These are phyloP conservation scores for Colletotrichum horii DNA, from an alignment of 2,329 filamentous ascomycete genomes.

Conservation along the genomic window DNA sequence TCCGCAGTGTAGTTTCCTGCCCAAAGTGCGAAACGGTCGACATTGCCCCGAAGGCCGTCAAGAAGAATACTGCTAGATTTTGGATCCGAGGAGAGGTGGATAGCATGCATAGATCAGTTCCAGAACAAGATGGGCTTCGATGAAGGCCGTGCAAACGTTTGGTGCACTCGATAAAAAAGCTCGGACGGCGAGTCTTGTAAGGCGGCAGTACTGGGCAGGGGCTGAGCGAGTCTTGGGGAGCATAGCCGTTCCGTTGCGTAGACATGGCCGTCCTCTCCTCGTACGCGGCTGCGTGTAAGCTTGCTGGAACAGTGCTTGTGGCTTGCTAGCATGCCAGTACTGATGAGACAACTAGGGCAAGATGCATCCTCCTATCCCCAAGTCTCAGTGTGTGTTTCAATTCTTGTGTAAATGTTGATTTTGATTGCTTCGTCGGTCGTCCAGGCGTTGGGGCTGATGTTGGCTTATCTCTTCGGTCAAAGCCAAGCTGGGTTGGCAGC, in stretches of 20 bases:
- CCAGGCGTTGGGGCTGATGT: background rate
- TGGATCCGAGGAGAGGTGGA: background rate
- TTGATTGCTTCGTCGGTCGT: background rate
- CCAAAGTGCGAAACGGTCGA: background rate
- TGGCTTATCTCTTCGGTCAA: background rate
- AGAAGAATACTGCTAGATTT: background rate
- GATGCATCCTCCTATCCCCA: background rate
- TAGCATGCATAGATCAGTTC: background rate
- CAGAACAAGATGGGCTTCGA: background rate
- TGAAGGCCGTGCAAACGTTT: background rate
- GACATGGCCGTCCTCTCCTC: background rate
- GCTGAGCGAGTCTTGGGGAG: background rate
- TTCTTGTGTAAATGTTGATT: background rate
- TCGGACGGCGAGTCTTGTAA: background rate
- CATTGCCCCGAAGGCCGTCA: background rate
- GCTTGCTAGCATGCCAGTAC: background rate
- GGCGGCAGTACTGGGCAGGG: background rate
- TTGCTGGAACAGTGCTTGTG: background rate
- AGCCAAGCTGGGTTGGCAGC: background rate
- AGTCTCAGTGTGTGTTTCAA: conserved; percentile 1
- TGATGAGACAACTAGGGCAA: background rate
- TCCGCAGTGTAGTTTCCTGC: background rate
- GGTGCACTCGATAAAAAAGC: background rate
- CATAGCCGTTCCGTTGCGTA: background rate
- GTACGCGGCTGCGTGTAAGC: background rate